These are phyloP conservation scores for Croton setiger DNA, from an alignment of 441 rosid genomes.

Conservation along the genomic window DNA sequence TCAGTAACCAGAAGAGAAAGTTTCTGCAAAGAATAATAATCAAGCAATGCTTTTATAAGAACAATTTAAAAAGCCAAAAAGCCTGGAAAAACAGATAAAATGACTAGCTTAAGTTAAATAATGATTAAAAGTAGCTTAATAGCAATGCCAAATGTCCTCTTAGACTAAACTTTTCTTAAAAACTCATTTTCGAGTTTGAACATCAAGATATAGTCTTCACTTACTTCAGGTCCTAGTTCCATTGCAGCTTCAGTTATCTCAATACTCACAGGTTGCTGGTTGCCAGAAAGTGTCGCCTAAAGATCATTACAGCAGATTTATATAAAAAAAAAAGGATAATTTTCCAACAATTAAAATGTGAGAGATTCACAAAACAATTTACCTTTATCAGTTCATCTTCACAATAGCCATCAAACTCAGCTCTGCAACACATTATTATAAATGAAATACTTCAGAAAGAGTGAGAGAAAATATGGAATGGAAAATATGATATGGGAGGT, in stretches of 20 bases:
- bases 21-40: slow-evolving; percentile 44
- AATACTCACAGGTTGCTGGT: slow-evolving; percentile 86
- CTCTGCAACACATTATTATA: slow-evolving; percentile 36
- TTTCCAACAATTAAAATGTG: background rate
- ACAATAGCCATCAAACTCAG: slow-evolving; percentile 97
- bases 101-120: too few relatives aligned
- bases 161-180: too few relatives aligned
- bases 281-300: slow-evolving; percentile 83
- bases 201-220: slow-evolving; percentile 15
- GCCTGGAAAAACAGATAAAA: too few relatives aligned
- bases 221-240: slow-evolving; percentile 85
- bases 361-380: background rate
- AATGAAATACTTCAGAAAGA: slow-evolving; percentile 2
- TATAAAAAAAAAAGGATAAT: too few relatives aligned
- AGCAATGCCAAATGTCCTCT: too few relatives aligned
- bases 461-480: background rate
- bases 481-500: background rate
- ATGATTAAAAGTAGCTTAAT: too few relatives aligned
- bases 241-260: slow-evolving; percentile 94
- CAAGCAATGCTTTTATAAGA: background rate
- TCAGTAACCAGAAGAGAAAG: slow-evolving; percentile 71
- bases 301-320: background rate
- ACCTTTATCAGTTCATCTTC: slow-evolving; percentile 95
- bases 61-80: too few relatives aligned
- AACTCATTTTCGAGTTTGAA: background rate